phyloP scores from a whole-genome alignment of 108 stramenopile species.

The Cyclostephanos invisitatus region DNA sequence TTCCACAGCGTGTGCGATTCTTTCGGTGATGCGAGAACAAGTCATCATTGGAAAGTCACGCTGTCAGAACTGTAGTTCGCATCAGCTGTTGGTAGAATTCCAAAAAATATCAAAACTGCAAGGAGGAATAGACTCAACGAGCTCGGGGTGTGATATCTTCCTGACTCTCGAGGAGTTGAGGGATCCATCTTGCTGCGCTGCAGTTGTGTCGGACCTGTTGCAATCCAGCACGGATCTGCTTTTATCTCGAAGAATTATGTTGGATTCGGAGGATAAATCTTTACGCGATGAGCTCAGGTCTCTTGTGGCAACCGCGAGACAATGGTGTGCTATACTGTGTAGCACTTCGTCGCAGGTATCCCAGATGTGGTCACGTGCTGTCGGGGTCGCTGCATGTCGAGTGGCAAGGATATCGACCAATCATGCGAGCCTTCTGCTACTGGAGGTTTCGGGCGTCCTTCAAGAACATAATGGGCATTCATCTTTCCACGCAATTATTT shows the following conservation, averaged over 20 bases:
- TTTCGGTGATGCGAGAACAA: slow-evolving; percentile 37
- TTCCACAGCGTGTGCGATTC: slow-evolving; percentile 36
- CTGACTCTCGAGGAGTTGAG: slow-evolving; percentile 32
- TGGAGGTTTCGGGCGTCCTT: slow-evolving; percentile 47
- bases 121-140: neutral
- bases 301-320: slow-evolving; percentile 32
- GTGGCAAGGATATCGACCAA: slow-evolving; percentile 31
- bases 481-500: slow-evolving; percentile 39
- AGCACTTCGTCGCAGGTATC: slow-evolving; percentile 29
- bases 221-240: slow-evolving; percentile 33
- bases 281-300: slow-evolving; percentile 23
- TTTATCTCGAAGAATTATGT: slow-evolving; percentile 9
- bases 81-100: slow-evolving; percentile 30
- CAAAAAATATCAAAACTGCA: slow-evolving; percentile 40
- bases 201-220: slow-evolving; percentile 24
- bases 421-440: slow-evolving; percentile 40
- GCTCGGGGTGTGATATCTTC: slow-evolving; percentile 27
- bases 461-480: slow-evolving; percentile 35
- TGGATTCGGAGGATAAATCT: slow-evolving; percentile 17
- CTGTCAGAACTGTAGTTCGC: neutral
- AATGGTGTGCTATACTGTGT: slow-evolving; percentile 42
- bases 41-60: neutral
- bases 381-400: slow-evolving; percentile 32
- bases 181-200: slow-evolving; percentile 20
- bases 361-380: slow-evolving; percentile 40